Evolutionary conservation across 768 basidiomycete genomes (phyloP), one percentile per base, ranked within the genome.

Genomic region (Tulasnella sp.): DNA sequence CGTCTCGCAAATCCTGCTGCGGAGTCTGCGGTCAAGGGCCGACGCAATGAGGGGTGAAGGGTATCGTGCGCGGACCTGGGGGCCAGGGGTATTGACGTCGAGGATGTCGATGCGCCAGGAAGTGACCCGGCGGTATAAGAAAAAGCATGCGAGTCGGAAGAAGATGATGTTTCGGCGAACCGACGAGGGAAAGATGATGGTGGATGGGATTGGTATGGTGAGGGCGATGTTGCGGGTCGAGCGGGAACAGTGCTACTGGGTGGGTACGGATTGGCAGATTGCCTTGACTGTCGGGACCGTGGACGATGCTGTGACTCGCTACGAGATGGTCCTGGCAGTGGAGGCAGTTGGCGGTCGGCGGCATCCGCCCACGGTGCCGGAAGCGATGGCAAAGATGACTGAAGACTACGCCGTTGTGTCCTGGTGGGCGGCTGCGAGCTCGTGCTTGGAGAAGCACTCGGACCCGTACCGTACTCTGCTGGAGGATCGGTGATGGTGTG

Each of bases 171-270:
- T 75, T 69, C 74, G 24, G 79, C 40, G 28, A 80, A 41, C 28
- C 72, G 79, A 31, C 74, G 72, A 48, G 79, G 79, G 74, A 80
- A 80, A 18, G 79, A 73, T 72, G 79, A 80, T 48, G 79, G 79
- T 31, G 79, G 79, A 48, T 74, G 72, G 46, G 79, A 48, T 20
- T 14, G 72, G 37, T 46, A 60, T 31, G 44, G 44, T 5, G 79
- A 75, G 46, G 79, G 79, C 12, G 79, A 80, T 31, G 79, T 73
- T 72, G 72, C 37, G n/a, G 72, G 77, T 60, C 77, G 77, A 72
- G 48, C 31, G 50, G 58, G 77, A 54, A 37, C 40, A 18, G 34
- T 76, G 22, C 42, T 37, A 31, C 64, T 34, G 14, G 34, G 22
- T 22, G 54, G 42, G 40, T 34, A 42, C 18, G 54, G 44, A 37